phyloP scores from a whole-genome alignment of 768 basidiomycete genomes.

The Nidularia pulvinata region DNA sequence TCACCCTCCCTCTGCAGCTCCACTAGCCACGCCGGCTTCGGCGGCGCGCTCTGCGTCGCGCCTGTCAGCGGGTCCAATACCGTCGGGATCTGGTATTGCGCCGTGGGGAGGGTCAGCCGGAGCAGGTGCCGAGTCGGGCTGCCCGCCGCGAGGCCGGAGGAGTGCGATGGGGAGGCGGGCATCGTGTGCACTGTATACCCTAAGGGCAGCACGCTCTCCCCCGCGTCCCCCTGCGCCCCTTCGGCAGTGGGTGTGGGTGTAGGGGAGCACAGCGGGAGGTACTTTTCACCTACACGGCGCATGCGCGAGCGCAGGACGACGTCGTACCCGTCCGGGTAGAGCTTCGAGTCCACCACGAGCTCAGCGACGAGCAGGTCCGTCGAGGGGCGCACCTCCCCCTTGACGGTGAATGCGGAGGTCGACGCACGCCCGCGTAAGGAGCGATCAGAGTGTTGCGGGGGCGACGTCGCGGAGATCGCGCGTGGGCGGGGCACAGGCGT shows the following conservation, averaged over 20 bases:
- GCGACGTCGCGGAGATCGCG: constrained; percentile 23
- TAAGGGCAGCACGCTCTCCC: constrained; percentile 44
- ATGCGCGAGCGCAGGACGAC: constrained; percentile 44
- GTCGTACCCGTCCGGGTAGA: constrained; percentile 78
- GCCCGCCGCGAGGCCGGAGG: constrained; percentile 53
- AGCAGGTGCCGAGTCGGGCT: constrained; percentile 75
- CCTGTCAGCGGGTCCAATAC: constrained; percentile 83
- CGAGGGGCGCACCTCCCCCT: constrained; percentile 58
- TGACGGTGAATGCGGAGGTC: constrained; percentile 53
- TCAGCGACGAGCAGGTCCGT: constrained; percentile 79
- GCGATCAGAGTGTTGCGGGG: not conserved
- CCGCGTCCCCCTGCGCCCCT: constrained; percentile 13
- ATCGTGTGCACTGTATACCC: constrained; percentile 67
- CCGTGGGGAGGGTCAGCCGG: constrained; percentile 78
- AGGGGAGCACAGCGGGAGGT: not conserved
- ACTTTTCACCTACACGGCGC: constrained; percentile 17
- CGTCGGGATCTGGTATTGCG: constrained; percentile 74
- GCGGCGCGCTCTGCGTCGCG: constrained; percentile 54
- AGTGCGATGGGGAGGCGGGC: constrained; percentile 81
- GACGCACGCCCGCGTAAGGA: constrained; percentile 36
- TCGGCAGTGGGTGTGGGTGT: constrained; percentile 3
- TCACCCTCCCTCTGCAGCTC: constrained; percentile 30
- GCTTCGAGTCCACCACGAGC: constrained; percentile 77
- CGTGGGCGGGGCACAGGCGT: constrained; percentile 23
- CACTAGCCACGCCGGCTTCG: constrained; percentile 76